These are phyloP conservation scores for Colletotrichum aenigma DNA, from an alignment of 2,329 filamentous ascomycete species.

Conservation along the genomic window DNA sequence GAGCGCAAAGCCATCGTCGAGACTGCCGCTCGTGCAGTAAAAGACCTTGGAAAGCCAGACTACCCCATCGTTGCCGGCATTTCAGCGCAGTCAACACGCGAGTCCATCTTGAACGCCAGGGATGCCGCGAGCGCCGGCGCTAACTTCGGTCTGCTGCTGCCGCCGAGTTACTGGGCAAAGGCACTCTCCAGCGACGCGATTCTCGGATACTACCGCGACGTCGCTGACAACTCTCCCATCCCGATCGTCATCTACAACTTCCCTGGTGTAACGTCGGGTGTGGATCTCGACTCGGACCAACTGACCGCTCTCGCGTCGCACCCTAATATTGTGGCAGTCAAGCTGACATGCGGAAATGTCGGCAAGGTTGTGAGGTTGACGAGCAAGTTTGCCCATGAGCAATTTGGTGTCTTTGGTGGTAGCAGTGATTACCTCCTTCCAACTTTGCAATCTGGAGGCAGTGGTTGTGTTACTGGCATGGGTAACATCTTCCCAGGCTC, in stretches of 20 bases:
- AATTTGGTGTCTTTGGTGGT: constrained; percentile 48
- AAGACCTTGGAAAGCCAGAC: constrained; percentile 33
- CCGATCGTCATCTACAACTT: constrained; percentile 28
- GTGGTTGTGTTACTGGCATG: constrained; percentile 48
- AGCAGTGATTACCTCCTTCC: constrained; percentile 48
- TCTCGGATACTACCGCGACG: constrained; percentile 64
- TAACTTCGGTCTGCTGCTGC: constrained; percentile 70
- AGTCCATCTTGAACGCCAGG: constrained; percentile 68
- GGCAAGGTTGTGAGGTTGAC: constrained; percentile 58
- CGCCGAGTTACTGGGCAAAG: constrained; percentile 71
- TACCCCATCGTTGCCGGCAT: constrained; percentile 51
- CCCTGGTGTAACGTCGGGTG: constrained; percentile 23
- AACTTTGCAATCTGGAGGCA: constrained; percentile 40
- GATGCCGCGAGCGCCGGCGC: constrained; percentile 69
- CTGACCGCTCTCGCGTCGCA: constrained; percentile 50
- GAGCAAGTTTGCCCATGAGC: constrained; percentile 36
- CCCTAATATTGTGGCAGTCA: constrained; percentile 66
- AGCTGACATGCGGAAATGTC: constrained; percentile 57
- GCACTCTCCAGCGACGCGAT: constrained; percentile 63
- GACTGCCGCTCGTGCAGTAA: constrained; percentile 40
- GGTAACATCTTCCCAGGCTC: constrained; percentile 51
- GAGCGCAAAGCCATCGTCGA: constrained; percentile 46
- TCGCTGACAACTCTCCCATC: constrained; percentile 53
- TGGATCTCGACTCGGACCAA: constrained; percentile 26
- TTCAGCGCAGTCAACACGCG: constrained; percentile 64